Base-by-base conservation (phyloP, 116 monocot species). In the Trichopus zeylanicus region DNA sequence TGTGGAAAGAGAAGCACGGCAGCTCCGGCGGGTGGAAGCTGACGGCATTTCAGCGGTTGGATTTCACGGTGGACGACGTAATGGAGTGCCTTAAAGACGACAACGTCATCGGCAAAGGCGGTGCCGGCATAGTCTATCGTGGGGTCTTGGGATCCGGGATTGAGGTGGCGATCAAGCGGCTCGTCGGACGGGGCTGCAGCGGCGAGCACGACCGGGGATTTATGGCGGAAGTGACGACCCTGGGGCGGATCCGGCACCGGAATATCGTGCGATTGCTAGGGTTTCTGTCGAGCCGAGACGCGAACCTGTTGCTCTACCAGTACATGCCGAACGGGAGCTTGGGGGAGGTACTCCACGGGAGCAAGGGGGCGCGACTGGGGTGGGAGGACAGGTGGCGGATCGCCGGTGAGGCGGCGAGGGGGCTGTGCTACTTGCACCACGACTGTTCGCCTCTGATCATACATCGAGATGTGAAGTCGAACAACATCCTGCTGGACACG, bases 251-350 rank as follows among this genome's bases (percentile, higher is more conserved):
- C 70, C 64, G 91, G 29, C 97, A 98, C 75, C 59, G 97, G 5
- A 87, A 98, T 61, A 88, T 98, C 53, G 97, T 91, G 13, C 69
- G 84, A 20, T 70, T 98, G 31, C 74, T 98, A 9, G 97, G 88
- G 0, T 98, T 78, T 57, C 81, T 84, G 20, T 81, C 91, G 3
- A 91, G 77, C 69, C 48, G 80, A 27, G 97, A 98, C 33, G 48
- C 77, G 3, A 98, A 91, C 64, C 65, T 98, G 31, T 56, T 98
- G 25, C 61, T 98, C 4, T 98, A 98, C 55, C 87, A 91, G 78
- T 98, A 87, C 91, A 91, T 91, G 97, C 84, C 84, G 0, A 88
- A 82, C 19, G 91, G 97, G 7, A 87, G 84, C 63, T 46, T 97
- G 18, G 97, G 97, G 6, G 97, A 87, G 77, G 69, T 97, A 60